A percentile compares a stretch with the other conserved stretches of the same genome.
Conservation (phyloP, 2,329 filamentous ascomycete genomes). For the Gnomoniopsis smithogilvyi region DNA sequence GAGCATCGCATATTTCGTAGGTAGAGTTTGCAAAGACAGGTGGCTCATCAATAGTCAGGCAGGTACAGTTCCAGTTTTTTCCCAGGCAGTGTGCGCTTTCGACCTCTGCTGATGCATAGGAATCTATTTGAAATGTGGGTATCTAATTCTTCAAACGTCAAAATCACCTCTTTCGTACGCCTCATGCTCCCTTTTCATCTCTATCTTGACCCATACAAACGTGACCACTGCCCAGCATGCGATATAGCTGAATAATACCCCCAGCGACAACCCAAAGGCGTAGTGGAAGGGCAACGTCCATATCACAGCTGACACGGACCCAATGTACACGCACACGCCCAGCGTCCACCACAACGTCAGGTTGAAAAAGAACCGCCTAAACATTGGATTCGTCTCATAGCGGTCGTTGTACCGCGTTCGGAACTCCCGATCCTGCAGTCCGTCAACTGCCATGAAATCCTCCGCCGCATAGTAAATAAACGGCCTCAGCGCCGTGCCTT, state of each 20-base stretch:
- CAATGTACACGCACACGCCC: slow-evolving; percentile 16
- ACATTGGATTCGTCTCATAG: slow-evolving; percentile 14
- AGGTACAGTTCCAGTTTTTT: no score
- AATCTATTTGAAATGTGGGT: no score
- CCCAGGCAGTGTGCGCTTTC: no score
- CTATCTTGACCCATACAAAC: slow-evolving; percentile 10
- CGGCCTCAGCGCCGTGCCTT: slow-evolving; percentile 10
- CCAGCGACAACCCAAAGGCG: slow-evolving; percentile 16
- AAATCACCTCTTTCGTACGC: slow-evolving; percentile 9
- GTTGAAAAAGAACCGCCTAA: slow-evolving; percentile 15
- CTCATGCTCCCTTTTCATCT: slow-evolving; percentile 13
- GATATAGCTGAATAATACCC: slow-evolving; percentile 15
- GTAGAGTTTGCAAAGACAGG: no score
- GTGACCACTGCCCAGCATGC: slow-evolving; percentile 12
- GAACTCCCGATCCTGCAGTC: slow-evolving; percentile 17
- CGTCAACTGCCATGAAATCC: slow-evolving; percentile 17
- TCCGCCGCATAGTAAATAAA: slow-evolving; percentile 17
- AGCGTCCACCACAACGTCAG: slow-evolving; percentile 18
- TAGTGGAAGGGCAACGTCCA: slow-evolving; percentile 15
- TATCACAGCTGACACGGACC: slow-evolving; percentile 15
- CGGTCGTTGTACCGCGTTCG: slow-evolving; percentile 14
- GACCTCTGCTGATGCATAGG: no score
- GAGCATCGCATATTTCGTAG: no score
- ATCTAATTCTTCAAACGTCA: no score
- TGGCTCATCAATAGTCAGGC: no score